Evolutionary conservation across 805 yeast genomes (phyloP).

Genomic region (Grigorovia humatica): DNA sequence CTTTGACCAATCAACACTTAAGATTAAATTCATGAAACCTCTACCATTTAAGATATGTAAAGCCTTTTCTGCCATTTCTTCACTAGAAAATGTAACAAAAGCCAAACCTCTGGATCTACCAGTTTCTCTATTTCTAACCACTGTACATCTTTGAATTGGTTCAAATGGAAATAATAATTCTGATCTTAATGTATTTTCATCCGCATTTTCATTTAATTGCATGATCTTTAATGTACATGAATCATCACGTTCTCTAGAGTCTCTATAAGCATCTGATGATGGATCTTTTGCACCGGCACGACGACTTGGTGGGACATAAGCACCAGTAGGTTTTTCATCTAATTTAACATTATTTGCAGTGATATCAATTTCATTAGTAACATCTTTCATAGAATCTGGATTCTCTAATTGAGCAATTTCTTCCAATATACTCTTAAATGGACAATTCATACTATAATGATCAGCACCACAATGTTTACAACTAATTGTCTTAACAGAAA

Average conservation of each 20-base stretch:
- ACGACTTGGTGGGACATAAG: conserved; percentile 54
- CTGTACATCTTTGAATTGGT: conserved; percentile 60
- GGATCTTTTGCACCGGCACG: conserved; percentile 35
- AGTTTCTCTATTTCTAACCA: conserved; percentile 86
- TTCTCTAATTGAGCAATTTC: conserved; percentile 35
- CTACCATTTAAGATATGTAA: conserved; percentile 70
- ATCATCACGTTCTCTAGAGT: conserved; percentile 63
- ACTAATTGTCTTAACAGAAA: conserved; percentile 38
- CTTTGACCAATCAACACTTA: conserved; percentile 53
- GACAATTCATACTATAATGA: conserved; percentile 92
- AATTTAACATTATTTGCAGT: conserved; percentile 15
- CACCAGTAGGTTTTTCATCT: conserved; percentile 22
- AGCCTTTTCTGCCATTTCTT: conserved; percentile 65
- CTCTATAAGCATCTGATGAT: conserved; percentile 32
- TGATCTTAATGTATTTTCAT: conserved; percentile 67
- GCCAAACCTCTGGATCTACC: conserved; percentile 95
- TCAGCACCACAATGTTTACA: conserved; percentile 93
- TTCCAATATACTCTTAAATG: conserved; percentile 79
- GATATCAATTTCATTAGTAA: conserved; percentile 28
- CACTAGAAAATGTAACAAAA: conserved; percentile 70
- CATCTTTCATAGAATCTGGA: conserved; percentile 24
- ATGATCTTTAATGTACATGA: conserved; percentile 80
- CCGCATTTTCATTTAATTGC: conserved; percentile 77
- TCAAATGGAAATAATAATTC: conserved; percentile 63
- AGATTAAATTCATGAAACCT: conserved; percentile 85